Evolutionary conservation across 192 early-diverging fungal species (phyloP).

Genomic region (Blastocladiella britannica): DNA sequence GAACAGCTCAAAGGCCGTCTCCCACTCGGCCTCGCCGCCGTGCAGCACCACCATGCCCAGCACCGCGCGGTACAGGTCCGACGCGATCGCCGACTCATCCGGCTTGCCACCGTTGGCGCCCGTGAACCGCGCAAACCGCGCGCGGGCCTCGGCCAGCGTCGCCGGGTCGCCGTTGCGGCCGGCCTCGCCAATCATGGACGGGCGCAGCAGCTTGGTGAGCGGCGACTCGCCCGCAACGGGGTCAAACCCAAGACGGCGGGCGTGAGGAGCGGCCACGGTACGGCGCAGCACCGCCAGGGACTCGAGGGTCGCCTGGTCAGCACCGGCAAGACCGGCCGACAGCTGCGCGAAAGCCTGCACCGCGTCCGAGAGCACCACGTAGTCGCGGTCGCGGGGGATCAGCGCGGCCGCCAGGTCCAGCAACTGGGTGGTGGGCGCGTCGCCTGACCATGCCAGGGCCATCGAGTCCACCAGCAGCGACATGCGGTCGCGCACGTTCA

Average conservation of each 20-base stretch:
- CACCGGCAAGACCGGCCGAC: constrained; percentile 39
- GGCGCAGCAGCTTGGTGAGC: constrained; percentile 48
- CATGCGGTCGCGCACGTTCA: constrained; percentile 42
- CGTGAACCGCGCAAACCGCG: constrained; percentile 47
- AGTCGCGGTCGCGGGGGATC: constrained; percentile 46
- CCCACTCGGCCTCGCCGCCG: constrained; percentile 35
- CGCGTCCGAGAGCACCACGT: constrained; percentile 55
- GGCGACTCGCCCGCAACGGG: constrained; percentile 46
- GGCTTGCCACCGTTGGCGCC: no score
- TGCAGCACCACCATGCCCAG: constrained; percentile 46
- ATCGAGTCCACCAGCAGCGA: constrained; percentile 68
- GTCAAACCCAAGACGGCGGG: constrained; percentile 57
- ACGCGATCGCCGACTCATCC: constrained; percentile 46
- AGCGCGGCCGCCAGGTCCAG: constrained; percentile 54
- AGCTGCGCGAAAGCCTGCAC: constrained; percentile 33
- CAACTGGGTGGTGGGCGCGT: constrained; percentile 47
- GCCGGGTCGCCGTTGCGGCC: constrained; percentile 41
- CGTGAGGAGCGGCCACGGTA: constrained; percentile 52
- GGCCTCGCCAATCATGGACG: constrained; percentile 47
- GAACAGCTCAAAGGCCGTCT: constrained; percentile 36
- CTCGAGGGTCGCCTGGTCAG: constrained; percentile 33
- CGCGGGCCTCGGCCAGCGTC: constrained; percentile 40
- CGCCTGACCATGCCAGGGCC: constrained; percentile 54
- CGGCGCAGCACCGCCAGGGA: constrained; percentile 45
- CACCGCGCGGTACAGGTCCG: constrained; percentile 47